Evolutionary conservation across 2,329 filamentous ascomycete species (phyloP).

Genomic region (Celoporthe dispersa): DNA sequence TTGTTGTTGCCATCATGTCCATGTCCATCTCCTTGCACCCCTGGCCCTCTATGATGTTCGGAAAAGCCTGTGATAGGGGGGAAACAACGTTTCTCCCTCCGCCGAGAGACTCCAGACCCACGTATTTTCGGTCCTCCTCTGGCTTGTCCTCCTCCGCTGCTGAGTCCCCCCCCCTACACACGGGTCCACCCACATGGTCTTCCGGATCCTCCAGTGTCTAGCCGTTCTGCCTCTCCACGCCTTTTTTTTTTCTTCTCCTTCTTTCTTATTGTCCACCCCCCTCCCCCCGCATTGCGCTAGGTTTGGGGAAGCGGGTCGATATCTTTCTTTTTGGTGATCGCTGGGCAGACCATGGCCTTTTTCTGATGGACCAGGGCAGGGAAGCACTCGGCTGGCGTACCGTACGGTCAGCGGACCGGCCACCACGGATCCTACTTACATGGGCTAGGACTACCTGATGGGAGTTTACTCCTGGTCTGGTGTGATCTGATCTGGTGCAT

Average conservation of each 20-base stretch:
- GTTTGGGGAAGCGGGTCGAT: constrained; percentile 25
- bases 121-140: background rate
- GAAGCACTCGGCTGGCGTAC: constrained; percentile 13
- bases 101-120: constrained; percentile 15
- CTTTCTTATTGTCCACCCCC: too few relatives aligned
- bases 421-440: constrained; percentile 12
- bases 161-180: background rate
- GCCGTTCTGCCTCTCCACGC: background rate
- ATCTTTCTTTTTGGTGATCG: constrained; percentile 6
- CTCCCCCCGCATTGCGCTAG: constrained; percentile 24
- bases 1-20: too few relatives aligned
- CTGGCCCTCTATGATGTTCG: constrained; percentile 9
- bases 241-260: background rate
- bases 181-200: constrained; percentile 1
- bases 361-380: constrained; percentile 6
- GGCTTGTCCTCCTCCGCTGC: background rate
- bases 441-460: background rate
- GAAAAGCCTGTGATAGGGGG: constrained; percentile 28
- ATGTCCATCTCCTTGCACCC: background rate
- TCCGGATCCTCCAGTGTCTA: background rate
- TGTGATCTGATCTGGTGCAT: constrained; percentile 8
- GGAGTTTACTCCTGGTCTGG: background rate
- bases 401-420: constrained; percentile 9
- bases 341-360: background rate
- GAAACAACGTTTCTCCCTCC: constrained; percentile 23